Percentiles rank a stretch among this genome's conserved stretches.
Evolutionary conservation across 352 stramenopile species (phyloP).

Genomic region (Blastocystis sp.): DNA sequence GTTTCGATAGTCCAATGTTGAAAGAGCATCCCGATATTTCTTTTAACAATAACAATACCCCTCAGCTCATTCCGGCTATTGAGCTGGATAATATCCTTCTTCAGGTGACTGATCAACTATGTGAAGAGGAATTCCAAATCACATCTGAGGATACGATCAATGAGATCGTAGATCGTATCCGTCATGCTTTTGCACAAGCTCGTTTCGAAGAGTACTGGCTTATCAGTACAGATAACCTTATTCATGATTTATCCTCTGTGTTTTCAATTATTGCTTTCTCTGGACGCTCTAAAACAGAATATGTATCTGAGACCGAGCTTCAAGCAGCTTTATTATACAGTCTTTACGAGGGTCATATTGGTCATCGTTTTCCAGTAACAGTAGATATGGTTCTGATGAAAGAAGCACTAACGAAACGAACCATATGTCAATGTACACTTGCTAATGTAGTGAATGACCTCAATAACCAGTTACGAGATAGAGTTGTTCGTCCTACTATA

Average conservation of each 20-base stretch:
- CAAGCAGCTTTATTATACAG: background rate
- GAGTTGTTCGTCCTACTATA: background rate
- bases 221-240: background rate
- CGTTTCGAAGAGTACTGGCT: constrained; percentile 68
- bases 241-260: constrained; percentile 17
- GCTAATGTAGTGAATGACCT: background rate
- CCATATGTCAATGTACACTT: background rate
- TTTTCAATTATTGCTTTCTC: background rate
- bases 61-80: constrained; percentile 61
- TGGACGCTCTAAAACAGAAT: background rate
- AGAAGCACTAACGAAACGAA: background rate
- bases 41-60: constrained; percentile 61
- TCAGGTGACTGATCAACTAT: background rate
- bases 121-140: constrained; percentile 5
- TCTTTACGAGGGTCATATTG: constrained; percentile 12
- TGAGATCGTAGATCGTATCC: background rate
- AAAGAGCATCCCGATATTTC: constrained; percentile 29
- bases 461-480: background rate
- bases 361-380: constrained; percentile 22
- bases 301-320: background rate
- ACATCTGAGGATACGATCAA: background rate
- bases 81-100: constrained; percentile 60
- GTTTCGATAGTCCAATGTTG: constrained; percentile 54
- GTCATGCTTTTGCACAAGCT: background rate
- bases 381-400: background rate